Evolutionary conservation across 179 eudicot genomes (phyloP).

Genomic region (Patellifolia procumbens): DNA sequence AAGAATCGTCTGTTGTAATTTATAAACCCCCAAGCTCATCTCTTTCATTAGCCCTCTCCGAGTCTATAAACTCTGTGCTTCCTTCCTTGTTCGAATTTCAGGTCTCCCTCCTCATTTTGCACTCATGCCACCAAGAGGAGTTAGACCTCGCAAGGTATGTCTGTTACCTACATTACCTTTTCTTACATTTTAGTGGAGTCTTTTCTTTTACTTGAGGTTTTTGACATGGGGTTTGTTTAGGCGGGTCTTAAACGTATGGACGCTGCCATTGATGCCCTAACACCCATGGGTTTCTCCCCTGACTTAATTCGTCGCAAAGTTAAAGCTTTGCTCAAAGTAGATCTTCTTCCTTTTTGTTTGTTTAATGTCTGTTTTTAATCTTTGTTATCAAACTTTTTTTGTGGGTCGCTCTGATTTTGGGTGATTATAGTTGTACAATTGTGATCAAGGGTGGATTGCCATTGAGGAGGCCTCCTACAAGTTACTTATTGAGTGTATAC

Average conservation of each 20-base stretch:
- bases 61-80: no score
- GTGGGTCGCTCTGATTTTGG: background rate
- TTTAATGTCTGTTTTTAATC: no score
- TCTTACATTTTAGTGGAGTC: background rate
- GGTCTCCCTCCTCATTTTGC: no score
- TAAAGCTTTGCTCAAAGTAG: constrained; percentile 26
- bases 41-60: no score
- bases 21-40: no score
- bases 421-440: constrained; percentile 38
- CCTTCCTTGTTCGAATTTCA: no score
- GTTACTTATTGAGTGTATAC: constrained; percentile 22
- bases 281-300: constrained; percentile 35
- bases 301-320: constrained; percentile 22
- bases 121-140: constrained; percentile 27
- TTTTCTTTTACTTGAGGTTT: background rate
- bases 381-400: background rate
- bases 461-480: constrained; percentile 35
- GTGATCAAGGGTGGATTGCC: constrained; percentile 36
- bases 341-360: background rate
- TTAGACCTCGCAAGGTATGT: constrained; percentile 9
- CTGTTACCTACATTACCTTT: background rate
- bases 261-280: constrained; percentile 37
- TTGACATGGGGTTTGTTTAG: background rate
- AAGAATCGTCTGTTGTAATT: no score
- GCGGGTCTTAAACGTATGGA: constrained; percentile 39